A percentile compares a stretch with the other conserved stretches of the same genome.
phyloP scores from a whole-genome alignment of 164 flowering plant species.

The Amborella trichopoda region DNA sequence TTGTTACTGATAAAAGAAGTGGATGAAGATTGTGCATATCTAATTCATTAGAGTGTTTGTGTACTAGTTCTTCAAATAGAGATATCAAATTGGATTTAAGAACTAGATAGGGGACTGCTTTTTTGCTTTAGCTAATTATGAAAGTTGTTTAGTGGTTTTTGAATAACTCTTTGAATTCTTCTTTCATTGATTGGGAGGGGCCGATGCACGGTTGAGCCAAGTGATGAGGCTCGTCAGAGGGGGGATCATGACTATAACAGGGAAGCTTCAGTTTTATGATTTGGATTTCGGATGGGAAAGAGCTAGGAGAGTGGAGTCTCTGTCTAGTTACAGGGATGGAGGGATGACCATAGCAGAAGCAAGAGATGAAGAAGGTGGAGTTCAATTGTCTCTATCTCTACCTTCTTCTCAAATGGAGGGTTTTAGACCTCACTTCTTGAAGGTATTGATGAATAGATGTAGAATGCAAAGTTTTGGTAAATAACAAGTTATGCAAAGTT shows the following conservation, averaged over 20 bases:
- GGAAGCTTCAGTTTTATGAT: conserved; percentile 4
- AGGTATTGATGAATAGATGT: no score
- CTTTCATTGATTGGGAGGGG: not conserved
- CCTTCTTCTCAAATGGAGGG: not conserved
- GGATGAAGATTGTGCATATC: no score
- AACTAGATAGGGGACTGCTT: no score
- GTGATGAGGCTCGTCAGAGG: not conserved
- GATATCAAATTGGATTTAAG: no score
- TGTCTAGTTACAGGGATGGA: conserved; percentile 2
- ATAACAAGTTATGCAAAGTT: no score
- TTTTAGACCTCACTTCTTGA: not conserved
- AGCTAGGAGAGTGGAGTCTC: conserved; percentile 5
- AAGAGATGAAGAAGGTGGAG: conserved; percentile 6
- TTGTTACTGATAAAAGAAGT: no score
- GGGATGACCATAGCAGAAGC: conserved; percentile 6
- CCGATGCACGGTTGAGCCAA: not conserved
- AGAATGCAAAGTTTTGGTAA: no score
- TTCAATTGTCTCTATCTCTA: conserved; percentile 1
- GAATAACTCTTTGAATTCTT: no score
- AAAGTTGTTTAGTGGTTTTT: no score
- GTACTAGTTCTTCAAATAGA: no score
- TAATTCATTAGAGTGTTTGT: no score
- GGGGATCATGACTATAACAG: conserved; percentile 1
- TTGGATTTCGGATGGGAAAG: conserved; percentile 7
- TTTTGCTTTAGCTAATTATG: no score